A percentile compares a stretch with the other conserved stretches of the same genome.
phyloP scores from a whole-genome alignment of 208 protist species.

The Acanthamoeba rhysodes region DNA sequence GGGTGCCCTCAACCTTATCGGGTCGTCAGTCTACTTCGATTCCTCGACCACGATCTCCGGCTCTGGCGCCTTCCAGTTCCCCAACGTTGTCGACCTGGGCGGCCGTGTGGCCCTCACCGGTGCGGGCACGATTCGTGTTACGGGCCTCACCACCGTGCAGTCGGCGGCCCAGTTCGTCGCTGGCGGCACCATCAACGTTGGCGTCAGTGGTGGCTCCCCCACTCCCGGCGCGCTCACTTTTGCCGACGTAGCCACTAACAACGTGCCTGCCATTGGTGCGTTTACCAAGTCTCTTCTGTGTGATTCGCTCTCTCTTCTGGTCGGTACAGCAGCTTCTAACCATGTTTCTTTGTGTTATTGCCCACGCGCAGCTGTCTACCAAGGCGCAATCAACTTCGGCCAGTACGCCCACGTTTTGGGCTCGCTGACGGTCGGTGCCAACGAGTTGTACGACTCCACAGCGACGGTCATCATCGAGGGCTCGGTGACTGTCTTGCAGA shows the following conservation, averaged over 20 bases:
- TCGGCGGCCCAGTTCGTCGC: background rate
- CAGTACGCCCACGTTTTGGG: background rate
- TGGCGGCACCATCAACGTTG: background rate
- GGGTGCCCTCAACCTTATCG: constrained; percentile 23
- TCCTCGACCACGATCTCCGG: constrained; percentile 15
- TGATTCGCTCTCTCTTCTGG: background rate
- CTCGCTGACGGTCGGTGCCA: background rate
- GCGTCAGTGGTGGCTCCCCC: background rate
- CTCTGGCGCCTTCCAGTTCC: background rate
- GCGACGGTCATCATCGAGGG: constrained; percentile 3
- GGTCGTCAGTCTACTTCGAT: background rate
- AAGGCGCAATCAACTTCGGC: constrained; percentile 50
- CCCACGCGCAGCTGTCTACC: background rate
- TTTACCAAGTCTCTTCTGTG: background rate
- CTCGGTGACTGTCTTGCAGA: constrained; percentile 6
- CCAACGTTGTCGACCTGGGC: constrained; percentile 8
- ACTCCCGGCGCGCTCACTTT: background rate
- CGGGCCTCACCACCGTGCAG: background rate
- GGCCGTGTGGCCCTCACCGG: background rate
- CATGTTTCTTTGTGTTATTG: background rate
- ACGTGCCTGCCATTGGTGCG: constrained; percentile 7
- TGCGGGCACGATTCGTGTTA: background rate
- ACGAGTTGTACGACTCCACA: background rate
- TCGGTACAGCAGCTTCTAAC: background rate
- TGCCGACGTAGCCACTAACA: constrained; percentile 25